Evolutionary conservation across 1,284 basidiomycete species (phyloP), one percentile per base, ranked within the genome.

Genomic region (Singerocomus inundabilis): DNA sequence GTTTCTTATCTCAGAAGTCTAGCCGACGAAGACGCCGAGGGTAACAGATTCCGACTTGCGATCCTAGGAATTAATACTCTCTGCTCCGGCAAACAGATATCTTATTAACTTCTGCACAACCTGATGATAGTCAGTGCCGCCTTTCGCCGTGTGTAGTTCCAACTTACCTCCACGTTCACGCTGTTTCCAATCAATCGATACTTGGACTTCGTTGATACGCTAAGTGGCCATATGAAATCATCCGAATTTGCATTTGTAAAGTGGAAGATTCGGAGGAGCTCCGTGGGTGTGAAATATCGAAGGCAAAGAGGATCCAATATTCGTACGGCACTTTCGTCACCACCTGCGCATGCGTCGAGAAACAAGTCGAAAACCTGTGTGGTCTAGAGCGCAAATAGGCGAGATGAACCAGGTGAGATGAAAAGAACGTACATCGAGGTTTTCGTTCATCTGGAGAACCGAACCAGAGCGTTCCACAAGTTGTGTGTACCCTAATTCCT

Each of bases 171-270:
- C 4, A 90, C 84, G 67, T 90, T 90, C 6, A 90, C 81, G 52
- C 87, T 89, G 62, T 91, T 91, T 21, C 88, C 88, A 52, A 91
- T 83, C 26, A 90, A 68, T 38, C 80, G 77, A 57, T 91, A 90
- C 59, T 81, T 81, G 9, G 82, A 80, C 65, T 85, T 89, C 1
- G 58, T 74, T 3, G 84, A 82, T 8, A 87, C 66, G 4, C 62
- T 62, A 11, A 64, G 57, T 4, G 87, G 87, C 86, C 86, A 91
- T 25, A 61, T 48, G 58, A 88, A 85, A 8, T 44, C 41, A 4
- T 52, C 38, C 9, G 60, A 16, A 15, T 48, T 43, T 6, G 43
- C 32, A 37, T 47, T 41, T 4, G 74, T 71, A 56, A 91, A 85
- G 45, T 75, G 73, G 60, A 88, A 88, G 3, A 91, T 67, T 8